A percentile compares a stretch with the other conserved stretches of the same genome.
These are phyloP conservation scores for Xylaria sp. DNA, from an alignment of 495 filamentous ascomycete genomes.

Conservation along the genomic window DNA sequence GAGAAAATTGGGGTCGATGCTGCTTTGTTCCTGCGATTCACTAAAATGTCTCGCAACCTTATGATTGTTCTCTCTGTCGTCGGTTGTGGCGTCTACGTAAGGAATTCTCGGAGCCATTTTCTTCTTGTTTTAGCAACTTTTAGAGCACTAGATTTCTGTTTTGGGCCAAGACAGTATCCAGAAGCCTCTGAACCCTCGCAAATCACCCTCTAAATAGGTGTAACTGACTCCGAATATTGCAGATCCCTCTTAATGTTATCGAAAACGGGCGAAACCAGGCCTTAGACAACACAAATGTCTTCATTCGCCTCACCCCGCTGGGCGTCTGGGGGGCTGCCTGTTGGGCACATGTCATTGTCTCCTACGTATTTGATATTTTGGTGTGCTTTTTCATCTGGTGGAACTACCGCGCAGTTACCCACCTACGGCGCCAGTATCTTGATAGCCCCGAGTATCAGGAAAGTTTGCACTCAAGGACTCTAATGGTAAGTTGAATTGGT, in stretches of 20 bases:
- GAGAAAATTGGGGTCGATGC: conserved; percentile 79
- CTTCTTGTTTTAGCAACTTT: too few relatives aligned
- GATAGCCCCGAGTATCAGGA: conserved; percentile 77
- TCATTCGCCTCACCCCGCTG: conserved; percentile 51
- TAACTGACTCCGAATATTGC: too few relatives aligned
- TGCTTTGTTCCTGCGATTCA: conserved; percentile 76
- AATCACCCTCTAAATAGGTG: too few relatives aligned
- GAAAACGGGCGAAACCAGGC: conserved; percentile 62
- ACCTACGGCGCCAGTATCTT: conserved; percentile 71
- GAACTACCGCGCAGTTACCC: conserved; percentile 70
- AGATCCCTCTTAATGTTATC: conserved; percentile 75
- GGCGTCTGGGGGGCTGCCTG: conserved; percentile 57
- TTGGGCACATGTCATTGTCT: conserved; percentile 78
- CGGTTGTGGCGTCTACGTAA: conserved; percentile 72
- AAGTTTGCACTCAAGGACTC: conserved; percentile 76
- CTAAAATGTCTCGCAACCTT: conserved; percentile 80
- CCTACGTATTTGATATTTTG: conserved; percentile 73
- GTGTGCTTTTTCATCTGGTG: conserved; percentile 75
- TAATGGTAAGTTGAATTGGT: conserved; percentile 62
- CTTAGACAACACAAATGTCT: conserved; percentile 46
- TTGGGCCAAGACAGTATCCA: too few relatives aligned
- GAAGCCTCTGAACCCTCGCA: too few relatives aligned
- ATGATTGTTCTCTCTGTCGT: conserved; percentile 70
- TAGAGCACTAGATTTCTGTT: too few relatives aligned
- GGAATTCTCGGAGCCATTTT: too few relatives aligned